Percentiles rank a stretch among this genome's conserved stretches.
These are phyloP conservation scores for Diaporthe ampelina DNA, from an alignment of 2,329 filamentous ascomycete species.

Conservation along the genomic window DNA sequence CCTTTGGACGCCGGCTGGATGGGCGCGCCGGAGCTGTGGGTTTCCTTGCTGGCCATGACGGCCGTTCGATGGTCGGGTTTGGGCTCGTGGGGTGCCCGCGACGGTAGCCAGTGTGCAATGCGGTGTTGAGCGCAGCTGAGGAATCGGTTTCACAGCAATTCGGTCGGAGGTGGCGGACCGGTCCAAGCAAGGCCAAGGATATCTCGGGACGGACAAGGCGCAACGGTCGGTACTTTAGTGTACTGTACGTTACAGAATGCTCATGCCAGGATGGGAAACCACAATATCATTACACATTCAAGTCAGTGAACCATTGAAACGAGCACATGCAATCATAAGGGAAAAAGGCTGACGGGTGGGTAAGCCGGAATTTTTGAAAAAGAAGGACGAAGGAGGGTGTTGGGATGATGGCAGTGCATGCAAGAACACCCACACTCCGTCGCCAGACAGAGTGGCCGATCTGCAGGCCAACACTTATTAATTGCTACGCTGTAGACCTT, in stretches of 20 bases:
- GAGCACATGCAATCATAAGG: neutral
- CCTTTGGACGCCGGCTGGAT: constrained; percentile 70
- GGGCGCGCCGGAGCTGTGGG: constrained; percentile 53
- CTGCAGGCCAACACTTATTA: constrained; percentile 11
- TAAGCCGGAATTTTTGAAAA: constrained; percentile 18
- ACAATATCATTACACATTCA: constrained; percentile 9
- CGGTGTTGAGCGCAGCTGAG: constrained; percentile 11
- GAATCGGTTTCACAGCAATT: neutral
- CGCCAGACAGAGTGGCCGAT: neutral
- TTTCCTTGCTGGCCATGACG: constrained; percentile 52
- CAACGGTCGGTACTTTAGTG: neutral
- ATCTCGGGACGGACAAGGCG: constrained; percentile 1
- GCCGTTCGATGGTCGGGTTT: constrained; percentile 42
- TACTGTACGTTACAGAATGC: constrained; percentile 7
- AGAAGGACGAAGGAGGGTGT: constrained; percentile 11
- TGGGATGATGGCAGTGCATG: constrained; percentile 22
- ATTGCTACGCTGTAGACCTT: no score
- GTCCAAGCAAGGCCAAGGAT: neutral
- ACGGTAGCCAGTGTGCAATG: neutral
- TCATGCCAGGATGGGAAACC: constrained; percentile 1
- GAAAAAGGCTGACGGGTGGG: constrained; percentile 17
- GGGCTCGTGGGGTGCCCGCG: neutral
- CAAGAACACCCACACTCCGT: constrained; percentile 1
- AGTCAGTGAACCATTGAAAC: neutral
- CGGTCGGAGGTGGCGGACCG: constrained; percentile 6